Evolutionary conservation across 2,329 filamentous ascomycete species (phyloP), one percentile per base, ranked within the genome.

Genomic region (Hypoxylon sp.): DNA sequence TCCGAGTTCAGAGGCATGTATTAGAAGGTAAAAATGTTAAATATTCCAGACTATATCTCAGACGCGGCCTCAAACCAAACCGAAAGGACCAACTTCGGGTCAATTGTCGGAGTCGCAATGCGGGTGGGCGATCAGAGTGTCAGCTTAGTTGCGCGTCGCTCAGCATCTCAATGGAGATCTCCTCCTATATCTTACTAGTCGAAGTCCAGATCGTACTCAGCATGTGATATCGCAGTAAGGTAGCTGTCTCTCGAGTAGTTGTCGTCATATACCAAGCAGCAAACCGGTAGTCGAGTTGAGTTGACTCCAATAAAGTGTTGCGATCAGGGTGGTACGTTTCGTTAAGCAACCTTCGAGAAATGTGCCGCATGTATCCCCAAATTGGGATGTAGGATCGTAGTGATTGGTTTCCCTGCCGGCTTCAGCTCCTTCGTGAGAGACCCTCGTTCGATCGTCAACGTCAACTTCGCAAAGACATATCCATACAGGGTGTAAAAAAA

Each of bases 391-490:
- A 51, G 29, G 37, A 21, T 52, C n/a, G 41, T 31, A 23, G 40
- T 17, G 32, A 45, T 35, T 30, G 37, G 37, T n/a, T 42, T 26
- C 29, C 45, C 36, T 38, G 23, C 47, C 31, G 27, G 37, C 47
- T 49, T 49, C 40, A 42, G 21, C 38, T 49, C 51, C 51, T 48
- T 43, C 21, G 5, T 25, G 6, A 48, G 40, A 51, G 35, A 48
- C 44, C 55, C 43, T 55, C 47, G 35, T 51, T 44, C 35, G 44
- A 46, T 48, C 46, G n/a, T 40, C 40, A 46, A 49, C 47, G 31
- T 55, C 43, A 49, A 16, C 40, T 55, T 58, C 43, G 23, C 6
- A 37, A 17, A 17, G 34, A 32, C 36, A 34, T 49, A 42, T 45
- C 52, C 51, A 51, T 51, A 49, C 36, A 41, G 41, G 26, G 42